Base-by-base conservation (phyloP, 2,329 filamentous ascomycete species). In the Fusarium ambrosium region DNA sequence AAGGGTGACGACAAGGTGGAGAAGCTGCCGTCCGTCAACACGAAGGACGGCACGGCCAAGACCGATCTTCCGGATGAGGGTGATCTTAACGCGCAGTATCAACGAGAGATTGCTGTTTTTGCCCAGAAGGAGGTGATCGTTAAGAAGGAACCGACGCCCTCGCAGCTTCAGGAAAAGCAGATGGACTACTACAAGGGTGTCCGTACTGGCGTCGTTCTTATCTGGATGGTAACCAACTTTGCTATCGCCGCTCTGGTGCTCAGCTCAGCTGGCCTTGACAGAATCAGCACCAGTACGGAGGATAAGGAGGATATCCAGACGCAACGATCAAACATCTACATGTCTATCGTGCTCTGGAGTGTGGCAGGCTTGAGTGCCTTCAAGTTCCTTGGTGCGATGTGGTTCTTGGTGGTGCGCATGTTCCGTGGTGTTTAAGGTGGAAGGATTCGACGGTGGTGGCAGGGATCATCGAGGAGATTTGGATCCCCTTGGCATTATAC, bases 121-220 rank as follows among this genome's bases (percentile, higher is more conserved):
- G 85, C 88, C 53, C 85, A 86, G 29, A 98, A 98, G 83, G 91
- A 91, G 55, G 92, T 92, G 32, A 91, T 92, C 73, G 92, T 95
- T 72, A 91, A 92, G 83, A 91, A 90, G 79, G 79, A 86, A 0
- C 89, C 90, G 0, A 88, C 87, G 1, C 81, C 89, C 0, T 81
- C 85, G 0, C 87, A 90, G 76, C 85, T 89, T 53, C 88, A 91
- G 39, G 95, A 98, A 81, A 94, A 93, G 80, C 96, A 99, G 83
- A 95, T 98, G 87, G 97, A 99, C 82, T 99, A 98, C 85, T 99
- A 99, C 89, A 95, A 95, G 79, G 97, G 95, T 75, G 98, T 99
- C 82, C 91, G 97, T 72, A 97, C 94, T 22, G 91, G 94, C 32
- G 95, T 98, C 76, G 97, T 99, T 34, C 87, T 98, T 61, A 91